Base-by-base conservation (phyloP, 192 early-diverging fungal genomes). In the Tieghemiomyces parasiticus region DNA sequence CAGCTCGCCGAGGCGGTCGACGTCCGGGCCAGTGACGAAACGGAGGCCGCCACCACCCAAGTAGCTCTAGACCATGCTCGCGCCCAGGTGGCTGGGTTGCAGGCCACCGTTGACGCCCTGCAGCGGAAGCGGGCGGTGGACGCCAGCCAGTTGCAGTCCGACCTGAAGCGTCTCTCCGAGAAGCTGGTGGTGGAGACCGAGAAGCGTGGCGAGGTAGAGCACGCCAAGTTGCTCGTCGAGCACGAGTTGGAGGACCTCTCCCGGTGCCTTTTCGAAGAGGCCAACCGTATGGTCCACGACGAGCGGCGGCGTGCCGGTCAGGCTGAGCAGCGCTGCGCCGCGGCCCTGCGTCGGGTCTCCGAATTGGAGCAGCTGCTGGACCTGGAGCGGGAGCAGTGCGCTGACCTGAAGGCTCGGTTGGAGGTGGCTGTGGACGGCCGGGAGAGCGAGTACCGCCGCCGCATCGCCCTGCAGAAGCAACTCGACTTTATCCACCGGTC, bases 231-330 rank as follows among this genome's bases (percentile, higher is more conserved):
- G 35, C 79, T 81, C 55, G 77, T 94, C 4, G 86, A 92, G 58
- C 76, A 77, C 35, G 90, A 94, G 66, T 65, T 94, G 24, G 91
- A 92, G 58, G 88, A 92, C 29, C 65, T 94, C 28, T 86, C 85
- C 19, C 71, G 79, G 26, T 73, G 72, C 14, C 61, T 94, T 20
- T 89, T 94, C 68, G 87, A 91, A 60, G 89, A 92, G 65, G 91
- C 91, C 0, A 91, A 94, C 58, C 78, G 74, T 0, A 77, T 92
- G 78, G 89, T 91, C 0, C 85, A 85, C 4, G 67, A 77, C 32
- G 86, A 89, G 63, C 81, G 80, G 14, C 63, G 81, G 49, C 75
- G 79, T 38, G 67, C 72, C 53, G 55, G 20, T 12, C 32, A 32
- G 10, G 16, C 22, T 30, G 55, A 58, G 3, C 34, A 58, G 35